These are phyloP conservation scores for Pleurotus giganteus DNA, from an alignment of 768 basidiomycete species.

Conservation along the genomic window DNA sequence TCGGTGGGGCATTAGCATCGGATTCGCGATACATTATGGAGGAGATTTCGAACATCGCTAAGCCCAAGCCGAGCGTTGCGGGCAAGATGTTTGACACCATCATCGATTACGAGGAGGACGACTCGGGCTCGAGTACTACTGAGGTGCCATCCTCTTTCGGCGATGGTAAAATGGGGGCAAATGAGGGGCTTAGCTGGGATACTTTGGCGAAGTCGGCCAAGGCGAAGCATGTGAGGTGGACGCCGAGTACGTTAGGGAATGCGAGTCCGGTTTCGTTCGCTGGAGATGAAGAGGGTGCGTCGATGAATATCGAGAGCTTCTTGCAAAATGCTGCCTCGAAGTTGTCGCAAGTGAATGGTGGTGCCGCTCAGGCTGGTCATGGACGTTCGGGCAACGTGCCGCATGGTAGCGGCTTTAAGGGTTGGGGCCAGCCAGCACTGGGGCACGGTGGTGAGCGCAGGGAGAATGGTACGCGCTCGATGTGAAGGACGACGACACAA, in stretches of 20 bases:
- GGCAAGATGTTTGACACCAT: conserved; percentile 35
- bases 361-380: neutral
- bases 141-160: neutral
- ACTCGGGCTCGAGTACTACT: conserved; percentile 3
- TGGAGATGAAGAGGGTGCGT: neutral
- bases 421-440: neutral
- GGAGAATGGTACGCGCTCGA: neutral
- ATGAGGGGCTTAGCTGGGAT: neutral
- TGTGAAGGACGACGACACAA: conserved; percentile 9
- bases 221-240: conserved; percentile 17
- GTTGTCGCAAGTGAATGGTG: neutral
- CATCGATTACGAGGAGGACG: conserved; percentile 30
- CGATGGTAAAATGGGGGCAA: neutral
- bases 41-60: conserved; percentile 26
- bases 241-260: conserved; percentile 13
- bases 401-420: neutral
- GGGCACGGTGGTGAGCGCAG: neutral
- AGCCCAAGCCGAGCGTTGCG: conserved; percentile 41
- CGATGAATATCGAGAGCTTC: conserved; percentile 3
- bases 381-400: neutral
- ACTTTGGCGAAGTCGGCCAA: conserved; percentile 6
- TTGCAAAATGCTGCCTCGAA: neutral
- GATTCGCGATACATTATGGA: conserved; percentile 33
- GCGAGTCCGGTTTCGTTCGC: conserved; percentile 7
- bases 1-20: conserved; percentile 29